A percentile compares a stretch with the other conserved stretches of the same genome.
phyloP scores from a whole-genome alignment of 148 eudicot genomes.

The Silene conica region DNA sequence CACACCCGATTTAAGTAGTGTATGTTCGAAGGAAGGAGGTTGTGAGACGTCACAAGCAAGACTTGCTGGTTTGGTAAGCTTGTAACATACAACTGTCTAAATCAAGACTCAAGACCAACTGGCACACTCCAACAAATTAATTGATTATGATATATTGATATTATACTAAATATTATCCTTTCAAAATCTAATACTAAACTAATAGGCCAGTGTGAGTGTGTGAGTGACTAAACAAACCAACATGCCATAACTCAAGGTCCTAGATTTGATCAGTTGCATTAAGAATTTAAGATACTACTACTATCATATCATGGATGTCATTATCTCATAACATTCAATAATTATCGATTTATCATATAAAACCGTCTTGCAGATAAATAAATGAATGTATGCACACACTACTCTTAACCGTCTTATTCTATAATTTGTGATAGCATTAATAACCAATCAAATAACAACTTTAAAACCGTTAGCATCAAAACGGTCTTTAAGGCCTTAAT shows the following conservation, averaged over 20 bases:
- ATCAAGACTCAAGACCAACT: neutral
- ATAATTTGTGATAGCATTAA: neutral
- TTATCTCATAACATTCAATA: neutral
- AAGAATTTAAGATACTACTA: neutral
- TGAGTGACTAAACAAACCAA: neutral
- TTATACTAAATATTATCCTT: neutral
- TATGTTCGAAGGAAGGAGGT: too few species aligned
- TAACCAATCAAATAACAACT: neutral
- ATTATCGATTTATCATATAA: too few species aligned
- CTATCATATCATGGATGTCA: neutral
- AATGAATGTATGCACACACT: too few species aligned
- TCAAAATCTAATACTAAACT: neutral
- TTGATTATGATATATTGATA: too few species aligned
- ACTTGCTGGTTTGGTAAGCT: too few species aligned
- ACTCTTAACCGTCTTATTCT: too few species aligned
- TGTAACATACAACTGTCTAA: too few species aligned
- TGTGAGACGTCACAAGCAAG: too few species aligned
- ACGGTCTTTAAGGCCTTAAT: neutral
- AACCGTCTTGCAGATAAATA: too few species aligned
- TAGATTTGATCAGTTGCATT: conserved; percentile 1
- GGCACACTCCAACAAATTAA: too few species aligned
- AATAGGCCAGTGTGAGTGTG: neutral
- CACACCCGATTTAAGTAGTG: too few species aligned
- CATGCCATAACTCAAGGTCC: neutral
- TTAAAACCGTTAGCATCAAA: neutral